Conservation (phyloP, 768 basidiomycete genomes). For the Trametes sanguinea region DNA sequence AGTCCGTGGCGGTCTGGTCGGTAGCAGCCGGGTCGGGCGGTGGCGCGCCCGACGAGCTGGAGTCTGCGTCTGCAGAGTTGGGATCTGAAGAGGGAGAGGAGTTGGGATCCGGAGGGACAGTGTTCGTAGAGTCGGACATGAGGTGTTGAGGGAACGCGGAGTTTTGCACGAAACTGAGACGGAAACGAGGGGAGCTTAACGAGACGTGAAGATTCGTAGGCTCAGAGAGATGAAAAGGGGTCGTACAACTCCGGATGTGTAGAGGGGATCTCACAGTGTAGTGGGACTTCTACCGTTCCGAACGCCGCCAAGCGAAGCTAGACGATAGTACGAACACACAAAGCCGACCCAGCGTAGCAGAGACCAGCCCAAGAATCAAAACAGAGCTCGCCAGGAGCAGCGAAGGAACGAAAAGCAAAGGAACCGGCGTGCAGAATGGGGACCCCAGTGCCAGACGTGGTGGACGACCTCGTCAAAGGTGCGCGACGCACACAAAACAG, state of each 20-base stretch:
- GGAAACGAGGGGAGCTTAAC: too few relatives aligned
- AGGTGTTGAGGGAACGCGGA: neutral
- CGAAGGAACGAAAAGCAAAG: constrained; percentile 15
- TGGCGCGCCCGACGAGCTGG: neutral
- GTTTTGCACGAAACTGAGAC: neutral
- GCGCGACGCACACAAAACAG: neutral
- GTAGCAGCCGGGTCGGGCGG: neutral
- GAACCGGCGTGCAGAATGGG: constrained; percentile 12
- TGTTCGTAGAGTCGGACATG: constrained; percentile 17
- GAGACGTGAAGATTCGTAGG: too few relatives aligned
- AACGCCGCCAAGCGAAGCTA: neutral
- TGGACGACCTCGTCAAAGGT: constrained; percentile 23
- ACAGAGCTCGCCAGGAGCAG: constrained; percentile 23
- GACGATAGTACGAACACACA: neutral
- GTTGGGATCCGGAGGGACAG: constrained; percentile 2
- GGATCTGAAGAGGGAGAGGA: neutral
- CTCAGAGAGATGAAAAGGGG: too few relatives aligned
- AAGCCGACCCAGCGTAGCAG: constrained; percentile 1
- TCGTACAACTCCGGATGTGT: too few relatives aligned
- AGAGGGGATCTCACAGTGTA: too few relatives aligned
- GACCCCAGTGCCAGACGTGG: constrained; percentile 14
- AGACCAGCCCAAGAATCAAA: constrained; percentile 24
- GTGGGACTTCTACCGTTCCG: too few relatives aligned
- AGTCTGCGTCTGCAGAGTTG: neutral
- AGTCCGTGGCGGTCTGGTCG: neutral